Conservation (phyloP, 192 early-diverging fungal species). For the Backusella psychrophila region DNA sequence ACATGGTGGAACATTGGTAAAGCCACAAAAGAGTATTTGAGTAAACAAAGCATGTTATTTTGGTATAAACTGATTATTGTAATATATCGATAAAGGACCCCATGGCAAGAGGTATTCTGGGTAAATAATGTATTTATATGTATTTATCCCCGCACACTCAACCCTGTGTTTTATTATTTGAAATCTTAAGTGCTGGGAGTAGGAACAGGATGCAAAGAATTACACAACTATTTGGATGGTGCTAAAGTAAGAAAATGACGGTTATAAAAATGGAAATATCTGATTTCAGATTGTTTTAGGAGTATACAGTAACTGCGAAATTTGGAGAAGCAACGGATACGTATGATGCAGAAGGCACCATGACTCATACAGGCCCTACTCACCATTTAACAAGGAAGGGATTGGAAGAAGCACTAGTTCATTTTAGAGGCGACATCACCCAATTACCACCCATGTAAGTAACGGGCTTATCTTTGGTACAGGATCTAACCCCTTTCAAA, state of each 20-base stretch:
- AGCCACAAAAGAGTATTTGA: background rate
- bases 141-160: background rate
- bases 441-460: conserved; percentile 68
- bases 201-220: conserved; percentile 51
- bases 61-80: background rate
- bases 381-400: conserved; percentile 39
- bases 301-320: conserved; percentile 49
- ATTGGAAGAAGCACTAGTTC: conserved; percentile 38
- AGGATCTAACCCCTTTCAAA: background rate
- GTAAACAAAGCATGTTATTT: background rate
- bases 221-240: conserved; percentile 43
- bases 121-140: conserved; percentile 16
- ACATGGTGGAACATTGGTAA: conserved; percentile 52
- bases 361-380: conserved; percentile 36
- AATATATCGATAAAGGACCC: conserved; percentile 37
- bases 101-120: conserved; percentile 51
- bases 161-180: background rate
- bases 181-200: conserved; percentile 45
- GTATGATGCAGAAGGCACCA: conserved; percentile 50
- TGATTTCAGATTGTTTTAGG: conserved; percentile 16
- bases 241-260: conserved; percentile 33
- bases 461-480: too few species aligned
- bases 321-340: conserved; percentile 61
- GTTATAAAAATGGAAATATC: background rate
- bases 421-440: conserved; percentile 56